Conservation (phyloP, 306 rosid genomes). For the Hippophae gyantsensis region DNA sequence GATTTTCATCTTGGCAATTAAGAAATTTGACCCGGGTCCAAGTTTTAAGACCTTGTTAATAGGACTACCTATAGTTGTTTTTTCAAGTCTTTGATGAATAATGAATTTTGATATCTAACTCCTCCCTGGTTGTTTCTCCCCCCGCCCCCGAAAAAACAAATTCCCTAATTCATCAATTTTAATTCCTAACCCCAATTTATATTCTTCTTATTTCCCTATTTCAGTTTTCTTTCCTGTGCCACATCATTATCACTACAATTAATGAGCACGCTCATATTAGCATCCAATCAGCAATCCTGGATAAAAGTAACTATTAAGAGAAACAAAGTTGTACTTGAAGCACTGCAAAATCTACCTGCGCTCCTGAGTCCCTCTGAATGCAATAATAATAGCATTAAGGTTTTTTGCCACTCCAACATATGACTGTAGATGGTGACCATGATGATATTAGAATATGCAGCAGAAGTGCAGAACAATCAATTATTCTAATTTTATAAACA, state of each 20-base stretch:
- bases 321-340: neutral
- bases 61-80: too few species aligned
- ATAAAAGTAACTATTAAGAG: neutral
- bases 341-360: slow-evolving; percentile 45
- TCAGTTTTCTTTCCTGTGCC: too few species aligned
- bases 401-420: slow-evolving; percentile 81
- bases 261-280: slow-evolving; percentile 1
- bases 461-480: neutral
- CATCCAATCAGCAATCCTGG: slow-evolving; percentile 2
- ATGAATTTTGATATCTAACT: too few species aligned
- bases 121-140: too few species aligned
- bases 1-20: too few species aligned
- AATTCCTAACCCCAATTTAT: too few species aligned
- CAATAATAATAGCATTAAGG: slow-evolving; percentile 71
- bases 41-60: too few species aligned
- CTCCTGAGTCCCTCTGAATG: slow-evolving; percentile 95
- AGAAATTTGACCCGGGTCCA: too few species aligned
- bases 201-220: too few species aligned
- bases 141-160: too few species aligned
- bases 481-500: neutral
- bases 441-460: slow-evolving; percentile 16
- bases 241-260: neutral
- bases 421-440: slow-evolving; percentile 37
- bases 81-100: too few species aligned
- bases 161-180: too few species aligned